Base-by-base conservation (phyloP, 257 asterid genomes). In the Prunella vulgaris region DNA sequence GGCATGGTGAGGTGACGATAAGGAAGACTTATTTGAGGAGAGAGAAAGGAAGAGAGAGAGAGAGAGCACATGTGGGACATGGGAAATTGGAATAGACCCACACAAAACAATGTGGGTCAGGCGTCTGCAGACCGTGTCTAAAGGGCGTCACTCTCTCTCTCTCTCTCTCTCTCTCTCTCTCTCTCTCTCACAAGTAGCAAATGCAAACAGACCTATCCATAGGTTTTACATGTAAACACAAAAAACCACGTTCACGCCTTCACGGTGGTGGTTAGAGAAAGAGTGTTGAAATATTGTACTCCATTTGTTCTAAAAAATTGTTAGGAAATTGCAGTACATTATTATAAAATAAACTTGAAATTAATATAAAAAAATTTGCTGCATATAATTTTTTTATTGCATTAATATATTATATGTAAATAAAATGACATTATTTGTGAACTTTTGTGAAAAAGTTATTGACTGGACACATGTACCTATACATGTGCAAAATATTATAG, bases 31-130 rank as follows among this genome's bases (percentile, higher is more conserved):
- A 0, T 6, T 0, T 2, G n/a, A 25, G 28, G 28, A 25, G 28
- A 25, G 28, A 25, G 44, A 57, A 49, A 27, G 59, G 70, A 3
- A 6, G 40, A 27, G 58, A 25, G 21, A 27, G 51, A 59, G 60
- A 24, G 65, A 68, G 53, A 14, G 67, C 77, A 44, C 68, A 59
- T 68, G 77, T 80, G 81, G 80, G 77, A 40, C 69, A 60, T 73
- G 71, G 77, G 79, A 74, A 79, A 78, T 78, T 75, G 84, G 57
- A 74, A 76, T 76, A 40, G 57, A 52, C 70, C 80, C 76, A 72
- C 77, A 72, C 81, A 70, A 64, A 70, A 71, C 73, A 53, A 76
- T 69, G 76, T 37, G 68, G 57, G 75, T 74, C 79, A 63, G 71
- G 64, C 70, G 7, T 21, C 24, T 17, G 40, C 82, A 78, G 81